These are phyloP conservation scores for Symmetrospora coprosmae DNA, from an alignment of 768 basidiomycete species.

Conservation along the genomic window DNA sequence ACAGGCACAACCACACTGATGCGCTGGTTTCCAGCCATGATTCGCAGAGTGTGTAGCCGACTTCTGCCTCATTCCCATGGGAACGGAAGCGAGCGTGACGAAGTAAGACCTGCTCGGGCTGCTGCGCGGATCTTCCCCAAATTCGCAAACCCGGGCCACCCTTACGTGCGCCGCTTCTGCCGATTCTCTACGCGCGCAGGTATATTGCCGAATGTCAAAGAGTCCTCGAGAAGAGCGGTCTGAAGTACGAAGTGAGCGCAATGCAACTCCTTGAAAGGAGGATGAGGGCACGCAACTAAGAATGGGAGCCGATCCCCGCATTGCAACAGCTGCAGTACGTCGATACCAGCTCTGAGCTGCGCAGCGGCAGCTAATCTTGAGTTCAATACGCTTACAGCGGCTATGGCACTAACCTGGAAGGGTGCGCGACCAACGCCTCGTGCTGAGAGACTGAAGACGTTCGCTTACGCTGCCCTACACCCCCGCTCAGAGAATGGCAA, in stretches of 20 bases:
- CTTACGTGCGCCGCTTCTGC: too few relatives aligned
- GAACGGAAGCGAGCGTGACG: slow-evolving; percentile 19
- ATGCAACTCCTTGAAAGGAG: too few relatives aligned
- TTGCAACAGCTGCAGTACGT: slow-evolving; percentile 16
- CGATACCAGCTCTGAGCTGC: not conserved
- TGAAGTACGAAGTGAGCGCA: slow-evolving; percentile 14
- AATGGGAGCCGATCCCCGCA: too few relatives aligned
- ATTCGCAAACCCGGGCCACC: too few relatives aligned
- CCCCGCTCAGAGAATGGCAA: slow-evolving; percentile 2
- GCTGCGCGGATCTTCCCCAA: too few relatives aligned
- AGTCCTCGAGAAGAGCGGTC: slow-evolving; percentile 22
- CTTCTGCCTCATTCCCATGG: slow-evolving; percentile 21
- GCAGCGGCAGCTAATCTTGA: not conserved
- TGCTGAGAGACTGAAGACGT: not conserved
- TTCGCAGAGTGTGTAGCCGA: slow-evolving; percentile 17
- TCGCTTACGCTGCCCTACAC: not conserved
- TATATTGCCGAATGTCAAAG: slow-evolving; percentile 18
- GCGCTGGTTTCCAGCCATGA: too few relatives aligned
- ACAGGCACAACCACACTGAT: too few relatives aligned
- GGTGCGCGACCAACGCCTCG: not conserved
- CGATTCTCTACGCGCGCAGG: too few relatives aligned
- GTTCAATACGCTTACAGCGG: slow-evolving; percentile 4
- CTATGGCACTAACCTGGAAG: slow-evolving; percentile 19
- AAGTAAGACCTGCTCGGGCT: too few relatives aligned
- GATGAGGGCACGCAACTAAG: too few relatives aligned